Evolutionary conservation across 1,139 yeast species (phyloP).

Genomic region (Taphrina confusa): DNA sequence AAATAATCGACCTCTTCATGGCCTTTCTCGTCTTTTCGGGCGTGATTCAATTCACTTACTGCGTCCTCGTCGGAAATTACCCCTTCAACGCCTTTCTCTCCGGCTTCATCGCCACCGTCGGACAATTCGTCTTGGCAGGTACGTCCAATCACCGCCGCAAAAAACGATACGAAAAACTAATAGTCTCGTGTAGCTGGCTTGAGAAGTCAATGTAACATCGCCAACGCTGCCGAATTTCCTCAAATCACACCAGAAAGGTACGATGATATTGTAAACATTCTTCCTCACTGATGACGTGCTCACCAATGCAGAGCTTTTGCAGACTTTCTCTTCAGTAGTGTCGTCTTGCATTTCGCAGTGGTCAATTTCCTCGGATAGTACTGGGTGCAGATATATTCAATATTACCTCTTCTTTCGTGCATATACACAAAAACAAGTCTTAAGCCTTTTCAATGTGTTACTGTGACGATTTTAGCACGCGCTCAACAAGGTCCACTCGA

Average conservation of each 20-base stretch:
- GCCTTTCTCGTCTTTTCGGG: slow-evolving; percentile 74
- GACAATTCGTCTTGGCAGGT: slow-evolving; percentile 83
- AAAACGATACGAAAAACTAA: background rate
- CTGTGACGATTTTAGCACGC: too few relatives aligned
- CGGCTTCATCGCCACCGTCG: slow-evolving; percentile 89
- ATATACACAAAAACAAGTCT: too few relatives aligned
- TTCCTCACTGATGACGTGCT: too few relatives aligned
- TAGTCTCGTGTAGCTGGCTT: slow-evolving; percentile 48
- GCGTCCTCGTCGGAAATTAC: slow-evolving; percentile 73
- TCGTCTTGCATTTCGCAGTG: slow-evolving; percentile 83
- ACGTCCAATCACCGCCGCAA: slow-evolving; percentile 25
- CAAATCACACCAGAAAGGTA: slow-evolving; percentile 62
- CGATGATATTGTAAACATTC: slow-evolving; percentile 3
- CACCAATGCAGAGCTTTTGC: slow-evolving; percentile 71
- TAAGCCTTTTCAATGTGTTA: too few relatives aligned
- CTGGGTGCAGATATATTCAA: too few relatives aligned
- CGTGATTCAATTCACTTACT: slow-evolving; percentile 73
- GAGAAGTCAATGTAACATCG: slow-evolving; percentile 65
- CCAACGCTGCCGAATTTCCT: slow-evolving; percentile 52
- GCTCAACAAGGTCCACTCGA: too few relatives aligned
- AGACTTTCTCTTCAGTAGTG: slow-evolving; percentile 83
- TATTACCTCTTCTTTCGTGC: too few relatives aligned
- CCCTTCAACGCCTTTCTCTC: slow-evolving; percentile 97
- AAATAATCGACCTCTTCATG: slow-evolving; percentile 76
- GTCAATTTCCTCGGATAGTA: slow-evolving; percentile 67